These are phyloP conservation scores for Lactarius pseudohatsudake DNA, from an alignment of 768 basidiomycete species.

Conservation along the genomic window DNA sequence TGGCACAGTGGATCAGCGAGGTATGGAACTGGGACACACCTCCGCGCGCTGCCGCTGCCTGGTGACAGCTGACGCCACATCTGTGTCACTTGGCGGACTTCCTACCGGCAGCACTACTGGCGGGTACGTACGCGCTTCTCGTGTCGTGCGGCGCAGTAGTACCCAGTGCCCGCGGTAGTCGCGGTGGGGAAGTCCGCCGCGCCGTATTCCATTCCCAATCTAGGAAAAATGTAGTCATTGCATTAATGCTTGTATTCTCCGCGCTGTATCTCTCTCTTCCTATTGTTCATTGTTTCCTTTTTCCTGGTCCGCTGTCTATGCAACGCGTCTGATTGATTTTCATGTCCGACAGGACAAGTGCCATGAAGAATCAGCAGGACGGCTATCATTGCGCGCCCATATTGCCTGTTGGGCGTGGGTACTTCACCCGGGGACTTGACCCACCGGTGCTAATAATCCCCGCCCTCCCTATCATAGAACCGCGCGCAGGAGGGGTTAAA, in stretches of 20 bases:
- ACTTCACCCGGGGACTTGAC: background rate
- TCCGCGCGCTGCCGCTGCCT: background rate
- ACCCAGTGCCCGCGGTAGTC: background rate
- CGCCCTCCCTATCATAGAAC: background rate
- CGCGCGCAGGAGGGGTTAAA: background rate
- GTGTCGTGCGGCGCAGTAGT: background rate
- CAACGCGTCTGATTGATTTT: background rate
- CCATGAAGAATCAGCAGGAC: background rate
- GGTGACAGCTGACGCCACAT: background rate
- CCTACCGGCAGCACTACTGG: background rate
- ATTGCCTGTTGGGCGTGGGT: background rate
- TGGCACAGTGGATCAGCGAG: conserved; percentile 78
- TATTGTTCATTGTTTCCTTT: background rate
- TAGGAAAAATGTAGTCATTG: background rate
- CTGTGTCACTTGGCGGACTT: background rate
- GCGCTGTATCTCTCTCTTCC: background rate
- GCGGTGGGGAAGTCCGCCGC: background rate
- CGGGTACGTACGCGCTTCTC: background rate
- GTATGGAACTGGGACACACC: conserved; percentile 65
- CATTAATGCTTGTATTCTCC: conserved; percentile 1
- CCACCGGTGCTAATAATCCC: background rate
- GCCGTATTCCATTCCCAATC: background rate
- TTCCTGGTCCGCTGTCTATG: background rate
- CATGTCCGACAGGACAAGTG: background rate
- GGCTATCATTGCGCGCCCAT: background rate